Evolutionary conservation across 331 rosid genomes (phyloP).

Genomic region (Stylosanthes scabra): DNA sequence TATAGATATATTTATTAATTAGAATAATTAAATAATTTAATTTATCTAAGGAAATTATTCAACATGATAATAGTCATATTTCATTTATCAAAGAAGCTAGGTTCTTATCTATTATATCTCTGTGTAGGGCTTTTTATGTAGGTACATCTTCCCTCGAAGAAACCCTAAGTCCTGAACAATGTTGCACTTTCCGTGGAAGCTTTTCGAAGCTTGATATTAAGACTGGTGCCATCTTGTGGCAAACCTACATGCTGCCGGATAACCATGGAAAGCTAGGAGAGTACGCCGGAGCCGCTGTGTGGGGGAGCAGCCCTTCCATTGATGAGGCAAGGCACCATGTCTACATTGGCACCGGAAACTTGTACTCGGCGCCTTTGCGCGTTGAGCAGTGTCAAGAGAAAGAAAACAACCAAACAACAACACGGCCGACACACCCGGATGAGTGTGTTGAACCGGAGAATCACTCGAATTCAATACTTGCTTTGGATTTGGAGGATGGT

Average conservation of each 20-base stretch:
- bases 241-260: constrained; percentile 55
- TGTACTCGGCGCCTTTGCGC: constrained; percentile 53
- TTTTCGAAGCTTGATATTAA: constrained; percentile 46
- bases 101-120: neutral
- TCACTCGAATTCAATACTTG: constrained; percentile 60
- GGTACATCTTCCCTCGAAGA: constrained; percentile 66
- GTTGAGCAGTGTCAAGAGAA: constrained; percentile 52
- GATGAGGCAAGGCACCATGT: constrained; percentile 54
- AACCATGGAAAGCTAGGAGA: constrained; percentile 47
- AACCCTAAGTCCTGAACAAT: constrained; percentile 20
- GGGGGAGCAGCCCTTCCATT: constrained; percentile 70
- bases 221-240: constrained; percentile 56
- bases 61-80: too few species aligned
- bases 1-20: too few species aligned
- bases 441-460: constrained; percentile 61
- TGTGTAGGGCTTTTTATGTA: constrained; percentile 39
- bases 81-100: too few species aligned
- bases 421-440: constrained; percentile 39
- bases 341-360: constrained; percentile 66
- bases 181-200: constrained; percentile 70
- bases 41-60: too few species aligned
- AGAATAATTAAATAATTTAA: too few species aligned
- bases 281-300: constrained; percentile 45
- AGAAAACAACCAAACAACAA: constrained; percentile 48
- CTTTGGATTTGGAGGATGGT: constrained; percentile 61